Evolutionary conservation across 2,329 filamentous ascomycete genomes (phyloP), one percentile per base, ranked within the genome.

Genomic region (Bipolaris victoriae): DNA sequence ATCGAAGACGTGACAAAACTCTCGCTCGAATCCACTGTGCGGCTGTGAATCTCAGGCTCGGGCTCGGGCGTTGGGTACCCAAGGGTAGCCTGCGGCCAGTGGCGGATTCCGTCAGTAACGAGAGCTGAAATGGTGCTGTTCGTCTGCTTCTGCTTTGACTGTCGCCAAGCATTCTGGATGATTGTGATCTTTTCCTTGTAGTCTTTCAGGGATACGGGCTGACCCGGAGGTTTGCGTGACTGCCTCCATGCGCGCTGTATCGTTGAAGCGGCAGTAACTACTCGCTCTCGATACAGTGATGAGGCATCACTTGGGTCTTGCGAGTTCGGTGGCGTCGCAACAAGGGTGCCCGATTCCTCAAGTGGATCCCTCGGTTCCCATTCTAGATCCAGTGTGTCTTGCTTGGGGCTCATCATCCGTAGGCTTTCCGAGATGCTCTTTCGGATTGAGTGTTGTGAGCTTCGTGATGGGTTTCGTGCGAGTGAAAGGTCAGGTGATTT

Each of bases 151-250:
- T 71, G 65, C 50, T 68, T 75, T 57, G 67, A 70, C 55, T 75
- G 62, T 48, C 76, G 67, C 76, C 76, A 78, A 15, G 70, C 64
- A 45, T 72, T 74, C 47, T 78, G 76, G 5, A 78, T 72, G 11
- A 77, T 46, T 2, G 68, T 74, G 15, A 78, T 74, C 40, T 76
- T 78, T 13, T 71, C 65, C 61, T 70, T 76, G 67, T 76, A 78
- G 36, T 77, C 76, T 44, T 68, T 67, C 29, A 77, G 68, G 16
- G 72, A 64, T 51, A 67, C 45, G 5, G 63, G 49, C 49, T 48
- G 60, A 46, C 59, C 49, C 10, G 61, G 58, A 3, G 54, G 49
- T 7, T 31, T 39, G 26, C 47, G 51, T n/a, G 65, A 60, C 24
- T 66, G 65, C n/a, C 74, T 61, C 74, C 73, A 77, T 22, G 75